Evolutionary conservation across 768 basidiomycete genomes (phyloP).

Genomic region (Amanita inopinata): DNA sequence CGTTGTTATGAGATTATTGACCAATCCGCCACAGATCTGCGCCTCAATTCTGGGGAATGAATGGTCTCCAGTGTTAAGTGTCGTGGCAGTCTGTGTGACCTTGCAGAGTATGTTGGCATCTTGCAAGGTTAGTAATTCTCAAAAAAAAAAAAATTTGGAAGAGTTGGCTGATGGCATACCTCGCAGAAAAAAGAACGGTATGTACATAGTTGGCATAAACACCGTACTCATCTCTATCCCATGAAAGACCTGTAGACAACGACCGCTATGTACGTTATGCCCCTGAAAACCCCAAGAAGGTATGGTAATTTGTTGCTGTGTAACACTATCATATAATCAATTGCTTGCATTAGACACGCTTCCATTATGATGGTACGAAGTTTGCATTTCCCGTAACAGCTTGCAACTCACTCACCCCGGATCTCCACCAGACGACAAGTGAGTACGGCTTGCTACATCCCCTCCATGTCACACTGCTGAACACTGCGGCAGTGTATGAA

Average conservation of each 20-base stretch:
- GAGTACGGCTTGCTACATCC: too few relatives aligned
- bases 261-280: slow-evolving; percentile 73
- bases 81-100: slow-evolving; percentile 73
- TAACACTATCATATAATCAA: neutral
- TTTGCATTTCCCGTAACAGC: too few relatives aligned
- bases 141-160: neutral
- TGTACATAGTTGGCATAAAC: slow-evolving; percentile 13
- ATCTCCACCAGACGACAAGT: too few relatives aligned
- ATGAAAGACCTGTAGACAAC: slow-evolving; percentile 65
- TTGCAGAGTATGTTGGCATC: slow-evolving; percentile 90
- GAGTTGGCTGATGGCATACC: neutral
- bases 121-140: slow-evolving; percentile 55
- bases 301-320: slow-evolving; percentile 20
- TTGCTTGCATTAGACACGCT: slow-evolving; percentile 49
- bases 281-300: slow-evolving; percentile 84
- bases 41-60: slow-evolving; percentile 84
- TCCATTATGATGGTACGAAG: slow-evolving; percentile 77
- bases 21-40: slow-evolving; percentile 50
- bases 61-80: slow-evolving; percentile 85
- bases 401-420: too few relatives aligned
- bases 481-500: too few relatives aligned
- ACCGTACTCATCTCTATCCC: slow-evolving; percentile 8
- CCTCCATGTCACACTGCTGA: too few relatives aligned
- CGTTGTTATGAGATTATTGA: slow-evolving; percentile 6
- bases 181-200: slow-evolving; percentile 51